Base-by-base conservation (phyloP, 2,329 filamentous ascomycete genomes). In the Conoideocrella luteorostrata region DNA sequence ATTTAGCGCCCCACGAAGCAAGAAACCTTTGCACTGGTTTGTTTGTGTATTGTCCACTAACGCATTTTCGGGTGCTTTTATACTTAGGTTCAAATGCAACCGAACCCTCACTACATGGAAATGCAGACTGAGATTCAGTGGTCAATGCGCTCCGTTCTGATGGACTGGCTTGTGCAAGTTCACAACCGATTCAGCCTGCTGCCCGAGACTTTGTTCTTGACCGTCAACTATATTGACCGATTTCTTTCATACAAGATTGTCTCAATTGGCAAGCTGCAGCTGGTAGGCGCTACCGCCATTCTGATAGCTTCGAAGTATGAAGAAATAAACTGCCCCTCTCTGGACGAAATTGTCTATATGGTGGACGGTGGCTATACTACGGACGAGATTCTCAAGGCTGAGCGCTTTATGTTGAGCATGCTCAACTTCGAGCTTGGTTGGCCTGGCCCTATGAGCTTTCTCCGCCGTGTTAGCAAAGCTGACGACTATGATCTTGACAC, bases 381-480 rank as follows among this genome's bases (percentile, higher is more conserved):
- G 13, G 90, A 96, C 45, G 93, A 97, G 69, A 91, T 98, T 45
- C 77, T 97, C 52, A 96, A 97, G 70, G 93, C 93, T 1, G 93
- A 98, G 68, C 84, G 90, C 11, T 97, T 95, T 71, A 98, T 98
- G 90, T 78, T 98, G 41, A 94, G 81, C 65, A 95, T 96, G 84
- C 80, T 98, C 43, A 79, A 88, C 56, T 98, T 95, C 60, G 89
- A 96, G 67, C 79, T 98, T 43, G 93, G 93, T 41, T 97, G 88
- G 85, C 93, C 93, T n/a, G 93, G 93, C 34, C 93, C 93, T 2
- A 96, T 98, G 91, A 96, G 89, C 70, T 98, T 98, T 68, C 75
- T 98, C 49, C 81, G 93, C 48, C 83, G 91, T 45, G 93, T 97
- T 66, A 97, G 91, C 81, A 97, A 97, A 71, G 93, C 93, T 12